Evolutionary conservation across 305 asterid genomes (phyloP).

Genomic region (Solanum hybrid): DNA sequence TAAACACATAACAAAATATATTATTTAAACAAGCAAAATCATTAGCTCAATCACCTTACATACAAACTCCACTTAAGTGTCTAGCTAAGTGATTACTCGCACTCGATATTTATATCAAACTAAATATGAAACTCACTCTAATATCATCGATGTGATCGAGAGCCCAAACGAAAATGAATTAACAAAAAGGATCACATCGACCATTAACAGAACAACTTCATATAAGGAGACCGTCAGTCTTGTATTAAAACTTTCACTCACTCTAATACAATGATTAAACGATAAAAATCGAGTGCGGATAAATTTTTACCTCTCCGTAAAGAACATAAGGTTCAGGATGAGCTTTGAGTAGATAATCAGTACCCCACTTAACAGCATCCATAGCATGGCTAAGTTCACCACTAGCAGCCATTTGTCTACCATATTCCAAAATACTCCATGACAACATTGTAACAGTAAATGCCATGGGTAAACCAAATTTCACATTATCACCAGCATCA

Average conservation of each 20-base stretch:
- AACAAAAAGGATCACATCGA: no score
- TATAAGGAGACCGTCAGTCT: neutral
- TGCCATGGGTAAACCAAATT: conserved; percentile 96
- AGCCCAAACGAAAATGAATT: no score
- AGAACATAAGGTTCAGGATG: conserved; percentile 83
- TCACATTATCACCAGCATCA: conserved; percentile 98
- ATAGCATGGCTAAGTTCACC: conserved; percentile 84
- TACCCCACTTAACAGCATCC: conserved; percentile 94
- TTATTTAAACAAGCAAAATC: neutral
- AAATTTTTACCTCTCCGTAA: conserved; percentile 54
- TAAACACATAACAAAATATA: neutral
- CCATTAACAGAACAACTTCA: no score
- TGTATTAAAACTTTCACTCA: no score
- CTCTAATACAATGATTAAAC: neutral
- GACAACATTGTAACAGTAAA: conserved; percentile 92
- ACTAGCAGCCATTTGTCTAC: conserved; percentile 56
- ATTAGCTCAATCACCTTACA: neutral
- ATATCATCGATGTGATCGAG: no score
- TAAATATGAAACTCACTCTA: neutral
- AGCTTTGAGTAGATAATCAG: conserved; percentile 93
- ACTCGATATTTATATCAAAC: neutral
- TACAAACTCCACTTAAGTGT: neutral
- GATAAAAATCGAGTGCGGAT: neutral
- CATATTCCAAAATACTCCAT: conserved; percentile 91
- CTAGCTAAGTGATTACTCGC: neutral